A percentile compares a stretch with the other conserved stretches of the same genome.
Evolutionary conservation across 108 stramenopile species (phyloP).

Genomic region (Cyclotella distinguenda): DNA sequence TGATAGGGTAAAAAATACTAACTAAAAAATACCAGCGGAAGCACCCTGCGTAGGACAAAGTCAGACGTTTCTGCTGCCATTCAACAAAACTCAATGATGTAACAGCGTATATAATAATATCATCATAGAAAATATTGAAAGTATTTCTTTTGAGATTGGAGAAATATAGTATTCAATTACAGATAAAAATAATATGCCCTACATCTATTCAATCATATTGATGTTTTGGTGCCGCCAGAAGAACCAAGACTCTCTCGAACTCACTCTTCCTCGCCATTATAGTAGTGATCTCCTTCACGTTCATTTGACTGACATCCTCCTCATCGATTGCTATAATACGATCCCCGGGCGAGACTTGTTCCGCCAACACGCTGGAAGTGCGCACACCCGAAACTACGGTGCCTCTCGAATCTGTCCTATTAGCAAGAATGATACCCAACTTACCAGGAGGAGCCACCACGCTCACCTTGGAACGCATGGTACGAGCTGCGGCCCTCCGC

Average conservation of each 20-base stretch:
- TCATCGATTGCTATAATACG: slow-evolving; percentile 88
- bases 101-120: too few species aligned
- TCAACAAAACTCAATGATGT: too few species aligned
- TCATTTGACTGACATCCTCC: slow-evolving; percentile 90
- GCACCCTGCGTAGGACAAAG: too few species aligned
- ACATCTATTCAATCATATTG: slow-evolving; percentile 35
- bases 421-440: slow-evolving; percentile 88
- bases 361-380: slow-evolving; percentile 72
- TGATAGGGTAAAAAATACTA: too few species aligned
- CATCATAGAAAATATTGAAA: background rate
- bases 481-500: slow-evolving; percentile 35
- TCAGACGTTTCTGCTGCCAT: too few species aligned
- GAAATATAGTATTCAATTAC: too few species aligned
- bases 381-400: slow-evolving; percentile 89
- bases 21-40: too few species aligned
- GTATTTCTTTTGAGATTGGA: too few species aligned
- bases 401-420: slow-evolving; percentile 81
- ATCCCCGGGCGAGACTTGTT: slow-evolving; percentile 80
- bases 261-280: slow-evolving; percentile 89
- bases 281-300: slow-evolving; percentile 84
- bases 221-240: slow-evolving; percentile 51
- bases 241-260: slow-evolving; percentile 76
- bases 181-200: background rate
- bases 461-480: slow-evolving; percentile 60
- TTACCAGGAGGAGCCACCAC: slow-evolving; percentile 86